Percentiles rank a stretch among this genome's conserved stretches.
These are phyloP conservation scores for Aspergillus eucalypticola DNA, from an alignment of 2,329 filamentous ascomycete genomes.

Conservation along the genomic window DNA sequence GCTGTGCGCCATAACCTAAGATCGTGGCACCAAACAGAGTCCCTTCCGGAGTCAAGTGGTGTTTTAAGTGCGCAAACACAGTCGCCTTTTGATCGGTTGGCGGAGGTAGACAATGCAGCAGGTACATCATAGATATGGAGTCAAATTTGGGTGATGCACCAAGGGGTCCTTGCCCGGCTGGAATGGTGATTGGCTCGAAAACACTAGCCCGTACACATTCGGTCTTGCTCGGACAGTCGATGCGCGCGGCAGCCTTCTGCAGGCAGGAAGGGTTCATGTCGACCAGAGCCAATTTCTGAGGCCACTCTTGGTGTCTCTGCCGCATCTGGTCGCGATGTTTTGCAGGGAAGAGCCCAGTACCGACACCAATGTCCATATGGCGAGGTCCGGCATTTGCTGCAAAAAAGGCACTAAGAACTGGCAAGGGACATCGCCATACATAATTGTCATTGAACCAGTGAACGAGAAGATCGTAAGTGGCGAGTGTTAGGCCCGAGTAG, in stretches of 20 bases:
- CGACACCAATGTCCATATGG: conserved; percentile 35
- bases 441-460: conserved; percentile 23
- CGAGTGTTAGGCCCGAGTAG: neutral
- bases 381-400: conserved; percentile 19
- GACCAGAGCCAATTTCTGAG: conserved; percentile 22
- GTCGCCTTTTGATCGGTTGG: conserved; percentile 29
- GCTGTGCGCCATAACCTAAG: conserved; percentile 30
- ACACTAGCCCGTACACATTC: conserved; percentile 40
- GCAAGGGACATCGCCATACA: conserved; percentile 31
- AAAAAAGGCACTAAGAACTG: conserved; percentile 28
- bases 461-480: neutral
- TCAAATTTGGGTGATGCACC: conserved; percentile 35
- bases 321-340: conserved; percentile 6
- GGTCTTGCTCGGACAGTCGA: conserved; percentile 13
- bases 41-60: conserved; percentile 37
- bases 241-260: neutral
- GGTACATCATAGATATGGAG: conserved; percentile 48
- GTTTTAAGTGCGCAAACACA: conserved; percentile 36
- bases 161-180: conserved; percentile 11
- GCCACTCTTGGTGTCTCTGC: conserved; percentile 4
- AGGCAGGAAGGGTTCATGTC: conserved; percentile 23
- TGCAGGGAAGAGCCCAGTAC: conserved; percentile 31
- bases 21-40: conserved; percentile 44
- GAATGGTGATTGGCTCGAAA: conserved; percentile 30
- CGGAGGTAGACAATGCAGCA: conserved; percentile 47